A percentile compares a stretch with the other conserved stretches of the same genome.
These are phyloP conservation scores for Diutina sp. DNA, from an alignment of 1,139 yeast species.

Conservation along the genomic window DNA sequence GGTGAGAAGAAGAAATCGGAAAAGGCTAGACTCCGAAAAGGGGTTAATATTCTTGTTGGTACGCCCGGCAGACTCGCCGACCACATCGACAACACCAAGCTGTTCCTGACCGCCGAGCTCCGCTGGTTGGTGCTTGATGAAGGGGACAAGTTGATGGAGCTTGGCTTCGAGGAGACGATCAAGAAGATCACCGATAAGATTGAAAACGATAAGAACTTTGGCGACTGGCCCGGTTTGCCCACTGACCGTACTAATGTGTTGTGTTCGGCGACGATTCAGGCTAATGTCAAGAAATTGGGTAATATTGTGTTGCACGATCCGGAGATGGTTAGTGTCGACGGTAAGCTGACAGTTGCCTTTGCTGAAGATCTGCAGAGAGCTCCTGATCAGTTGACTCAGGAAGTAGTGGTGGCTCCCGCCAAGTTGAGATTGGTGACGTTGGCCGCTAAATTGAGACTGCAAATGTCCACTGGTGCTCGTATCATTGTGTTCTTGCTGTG, in stretches of 20 bases:
- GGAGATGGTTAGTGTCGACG: slow-evolving; percentile 41
- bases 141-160: slow-evolving; percentile 89
- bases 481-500: slow-evolving; percentile 86
- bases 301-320: slow-evolving; percentile 63
- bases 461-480: slow-evolving; percentile 23
- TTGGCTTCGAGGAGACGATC: slow-evolving; percentile 91
- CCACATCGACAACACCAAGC: slow-evolving; percentile 75
- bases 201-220: slow-evolving; percentile 25
- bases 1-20: slow-evolving; percentile 92
- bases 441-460: slow-evolving; percentile 42
- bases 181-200: slow-evolving; percentile 57
- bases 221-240: slow-evolving; percentile 48
- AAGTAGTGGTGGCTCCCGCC: slow-evolving; percentile 75
- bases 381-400: slow-evolving; percentile 84
- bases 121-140: slow-evolving; percentile 86
- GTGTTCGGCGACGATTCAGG: slow-evolving; percentile 91
- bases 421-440: slow-evolving; percentile 77
- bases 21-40: slow-evolving; percentile 81
- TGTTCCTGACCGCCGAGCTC: slow-evolving; percentile 57
- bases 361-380: slow-evolving; percentile 27
- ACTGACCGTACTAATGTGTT: slow-evolving; percentile 58
- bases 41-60: slow-evolving; percentile 78
- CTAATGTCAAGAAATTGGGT: slow-evolving; percentile 69
- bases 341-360: slow-evolving; percentile 17
- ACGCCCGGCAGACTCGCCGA: slow-evolving; percentile 91